Evolutionary conservation across 352 stramenopile genomes (phyloP), one percentile per base, ranked within the genome.

Genomic region (Phytophthora kernoviae): DNA sequence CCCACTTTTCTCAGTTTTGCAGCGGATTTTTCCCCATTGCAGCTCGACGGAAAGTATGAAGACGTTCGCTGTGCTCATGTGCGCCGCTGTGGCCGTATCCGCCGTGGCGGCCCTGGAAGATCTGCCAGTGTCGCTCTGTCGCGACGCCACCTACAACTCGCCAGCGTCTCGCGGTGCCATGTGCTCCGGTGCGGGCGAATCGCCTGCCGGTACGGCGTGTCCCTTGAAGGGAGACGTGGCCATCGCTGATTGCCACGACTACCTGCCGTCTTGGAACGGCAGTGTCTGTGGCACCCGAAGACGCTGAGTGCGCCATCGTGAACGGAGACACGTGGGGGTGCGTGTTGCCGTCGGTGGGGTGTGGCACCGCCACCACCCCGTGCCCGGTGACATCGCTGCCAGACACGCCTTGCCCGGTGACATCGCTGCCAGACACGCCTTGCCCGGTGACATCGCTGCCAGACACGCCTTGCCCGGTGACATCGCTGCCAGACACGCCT

Each of bases 261-360:
- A 75, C 47, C 48, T 88, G 42, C 61, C 74, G 21, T 81, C 73
- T 12, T 88, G 61, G 56, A 67, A 87, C 43, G 68, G 66, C 43
- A 67, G 48, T 32, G 24, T 44, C 14, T 86, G 76, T 77, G 12
- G 61, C 68, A 0, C 60, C 65, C 9, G 73, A 82, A 27, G 67
- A 80, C 47, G 67, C 73, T 5, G 49, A 72, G 53, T 90, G 77
- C 42, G 44, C 62, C 7, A 67, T 79, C 37, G 69, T 87, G 22
- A 75, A 63, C 18, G 54, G 56, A 2, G 49, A 55, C 39, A 63
- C 68, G 1, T 81, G 72, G 72, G 72, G 72, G 11, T 81, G 72
- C 43, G 62, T 70, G 33, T 44, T 70, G 12, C 54, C 54, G 55
- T 70, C 62, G 2, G 55, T 70, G 5, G 62, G 62, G 5, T 70